phyloP scores from a whole-genome alignment of 2,329 filamentous ascomycete species.

The Fusarium armeniacum region DNA sequence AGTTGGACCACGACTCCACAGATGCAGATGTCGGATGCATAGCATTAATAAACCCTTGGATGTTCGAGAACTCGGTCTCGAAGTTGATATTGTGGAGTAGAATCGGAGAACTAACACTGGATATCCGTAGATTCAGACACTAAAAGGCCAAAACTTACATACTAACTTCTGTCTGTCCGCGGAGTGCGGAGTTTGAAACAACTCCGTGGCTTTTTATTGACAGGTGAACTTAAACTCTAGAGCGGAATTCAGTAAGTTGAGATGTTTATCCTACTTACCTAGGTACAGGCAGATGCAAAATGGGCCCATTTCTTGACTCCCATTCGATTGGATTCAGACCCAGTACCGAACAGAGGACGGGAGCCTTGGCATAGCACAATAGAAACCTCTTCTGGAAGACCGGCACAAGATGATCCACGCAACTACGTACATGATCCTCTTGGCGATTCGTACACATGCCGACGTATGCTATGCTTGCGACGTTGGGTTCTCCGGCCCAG shows the following conservation, averaged over 20 bases:
- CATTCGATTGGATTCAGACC: neutral
- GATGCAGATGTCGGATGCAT: slow-evolving; percentile 15
- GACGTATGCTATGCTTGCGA: slow-evolving; percentile 1
- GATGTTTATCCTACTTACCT: neutral
- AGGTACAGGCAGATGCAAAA: neutral
- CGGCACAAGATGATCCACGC: slow-evolving; percentile 33
- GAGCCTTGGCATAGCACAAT: slow-evolving; percentile 15
- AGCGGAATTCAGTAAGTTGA: slow-evolving; percentile 11
- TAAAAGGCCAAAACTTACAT: neutral
- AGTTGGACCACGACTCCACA: slow-evolving; percentile 20
- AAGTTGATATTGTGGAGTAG: slow-evolving; percentile 11
- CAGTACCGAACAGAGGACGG: slow-evolving; percentile 1
- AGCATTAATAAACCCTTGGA: slow-evolving; percentile 8
- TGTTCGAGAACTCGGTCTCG: slow-evolving; percentile 31
- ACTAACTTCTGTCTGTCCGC: slow-evolving; percentile 3
- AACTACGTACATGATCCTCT: slow-evolving; percentile 12
- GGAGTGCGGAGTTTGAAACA: slow-evolving; percentile 21
- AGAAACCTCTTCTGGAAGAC: slow-evolving; percentile 27
- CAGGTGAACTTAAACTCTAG: neutral
- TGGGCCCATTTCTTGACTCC: slow-evolving; percentile 11
- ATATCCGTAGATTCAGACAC: neutral
- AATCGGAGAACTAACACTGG: neutral
- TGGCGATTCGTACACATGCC: slow-evolving; percentile 19
- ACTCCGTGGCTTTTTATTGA: slow-evolving; percentile 5
- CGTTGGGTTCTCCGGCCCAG: neutral